A percentile compares a stretch with the other conserved stretches of the same genome.
Conservation (phyloP, 1,284 basidiomycete genomes). For the Apiotrichum veenhuisii region DNA sequence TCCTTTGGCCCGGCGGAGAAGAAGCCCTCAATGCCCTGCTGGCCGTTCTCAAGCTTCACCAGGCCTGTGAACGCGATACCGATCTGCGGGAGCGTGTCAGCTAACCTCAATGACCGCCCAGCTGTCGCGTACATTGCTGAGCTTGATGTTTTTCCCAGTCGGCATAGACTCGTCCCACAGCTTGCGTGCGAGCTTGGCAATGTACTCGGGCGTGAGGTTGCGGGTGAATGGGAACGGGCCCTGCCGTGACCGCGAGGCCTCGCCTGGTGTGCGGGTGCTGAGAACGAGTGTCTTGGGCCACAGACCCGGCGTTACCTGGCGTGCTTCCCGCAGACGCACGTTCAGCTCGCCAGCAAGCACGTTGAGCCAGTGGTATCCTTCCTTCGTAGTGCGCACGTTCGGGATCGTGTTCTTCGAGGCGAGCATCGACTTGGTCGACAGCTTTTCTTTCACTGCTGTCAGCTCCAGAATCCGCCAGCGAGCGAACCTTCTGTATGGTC, state of each 20-base stretch:
- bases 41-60: slow-evolving; percentile 72
- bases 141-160: slow-evolving; percentile 63
- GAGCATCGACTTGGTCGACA: slow-evolving; percentile 82
- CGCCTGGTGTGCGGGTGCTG: slow-evolving; percentile 64
- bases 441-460: slow-evolving; percentile 74
- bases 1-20: slow-evolving; percentile 49
- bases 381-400: slow-evolving; percentile 64
- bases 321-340: slow-evolving; percentile 75
- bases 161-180: slow-evolving; percentile 83
- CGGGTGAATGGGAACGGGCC: slow-evolving; percentile 73
- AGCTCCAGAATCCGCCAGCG: neutral
- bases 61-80: slow-evolving; percentile 78
- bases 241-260: slow-evolving; percentile 69
- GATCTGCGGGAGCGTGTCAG: slow-evolving; percentile 50
- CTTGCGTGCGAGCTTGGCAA: slow-evolving; percentile 72
- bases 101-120: neutral
- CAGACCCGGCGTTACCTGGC: slow-evolving; percentile 65
- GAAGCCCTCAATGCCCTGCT: slow-evolving; percentile 82
- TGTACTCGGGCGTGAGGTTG: slow-evolving; percentile 69
- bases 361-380: slow-evolving; percentile 84
- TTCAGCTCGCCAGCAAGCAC: slow-evolving; percentile 86
- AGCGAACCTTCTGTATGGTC: slow-evolving; percentile 77
- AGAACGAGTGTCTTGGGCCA: slow-evolving; percentile 93
- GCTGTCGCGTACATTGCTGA: slow-evolving; percentile 56
- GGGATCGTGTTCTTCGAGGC: slow-evolving; percentile 85